These are phyloP conservation scores for Terfezia boudieri DNA, from an alignment of 495 filamentous ascomycete genomes.

Conservation along the genomic window DNA sequence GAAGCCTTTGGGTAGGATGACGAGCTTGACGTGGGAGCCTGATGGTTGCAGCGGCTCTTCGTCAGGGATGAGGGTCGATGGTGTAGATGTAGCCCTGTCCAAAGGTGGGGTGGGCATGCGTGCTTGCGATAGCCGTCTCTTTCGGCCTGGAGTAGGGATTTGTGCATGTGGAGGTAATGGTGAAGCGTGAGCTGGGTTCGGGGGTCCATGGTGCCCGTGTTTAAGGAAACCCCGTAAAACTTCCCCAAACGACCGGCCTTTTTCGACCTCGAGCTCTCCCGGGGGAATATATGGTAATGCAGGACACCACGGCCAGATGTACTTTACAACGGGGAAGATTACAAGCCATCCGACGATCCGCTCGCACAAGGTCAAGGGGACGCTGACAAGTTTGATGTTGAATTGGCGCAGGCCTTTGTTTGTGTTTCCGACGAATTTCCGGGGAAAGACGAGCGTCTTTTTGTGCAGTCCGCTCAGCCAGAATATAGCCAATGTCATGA, in stretches of 20 bases:
- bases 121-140: constrained; percentile 16
- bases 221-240: constrained; percentile 7
- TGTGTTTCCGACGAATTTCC: constrained; percentile 66
- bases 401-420: constrained; percentile 77
- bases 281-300: background rate
- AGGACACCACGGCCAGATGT: constrained; percentile 8
- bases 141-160: constrained; percentile 18
- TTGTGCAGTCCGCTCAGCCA: constrained; percentile 95
- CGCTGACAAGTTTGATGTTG: constrained; percentile 86
- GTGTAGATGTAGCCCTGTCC: constrained; percentile 10
- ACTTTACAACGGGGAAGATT: background rate
- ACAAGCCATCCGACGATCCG: constrained; percentile 15
- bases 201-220: constrained; percentile 3
- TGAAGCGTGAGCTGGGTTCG: background rate
- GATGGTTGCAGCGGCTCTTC: constrained; percentile 76
- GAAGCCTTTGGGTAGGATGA: constrained; percentile 85
- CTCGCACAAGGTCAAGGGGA: constrained; percentile 61
- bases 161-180: background rate
- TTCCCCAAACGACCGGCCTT: background rate
- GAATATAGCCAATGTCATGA: constrained; percentile 59
- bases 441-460: constrained; percentile 78
- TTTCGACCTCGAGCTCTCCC: background rate
- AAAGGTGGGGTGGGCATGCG: constrained; percentile 5
- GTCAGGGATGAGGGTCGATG: constrained; percentile 24
- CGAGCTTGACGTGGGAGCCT: constrained; percentile 73